These are phyloP conservation scores for Venturia effusa DNA, from an alignment of 2,329 filamentous ascomycete genomes.

Conservation along the genomic window DNA sequence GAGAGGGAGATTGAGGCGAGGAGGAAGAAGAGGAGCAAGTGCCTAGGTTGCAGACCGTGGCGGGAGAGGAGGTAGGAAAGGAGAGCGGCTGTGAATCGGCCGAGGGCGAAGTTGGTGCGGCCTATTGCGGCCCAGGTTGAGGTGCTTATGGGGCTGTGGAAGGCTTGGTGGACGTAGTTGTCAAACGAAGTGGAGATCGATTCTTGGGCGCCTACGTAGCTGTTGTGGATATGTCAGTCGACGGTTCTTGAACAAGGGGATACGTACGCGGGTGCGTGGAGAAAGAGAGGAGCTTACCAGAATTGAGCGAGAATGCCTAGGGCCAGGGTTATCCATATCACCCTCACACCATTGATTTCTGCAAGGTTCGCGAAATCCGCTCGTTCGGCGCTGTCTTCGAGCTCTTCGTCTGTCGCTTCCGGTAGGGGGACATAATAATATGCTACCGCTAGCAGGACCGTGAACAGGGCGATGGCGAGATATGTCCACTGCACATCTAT, in stretches of 20 bases:
- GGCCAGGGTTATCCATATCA: conserved; percentile 46
- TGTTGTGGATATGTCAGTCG: neutral
- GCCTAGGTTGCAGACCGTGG: conserved; percentile 40
- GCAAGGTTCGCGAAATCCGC: conserved; percentile 38
- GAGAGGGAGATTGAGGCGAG: conserved; percentile 41
- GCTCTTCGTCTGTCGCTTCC: conserved; percentile 49
- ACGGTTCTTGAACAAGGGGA: no score
- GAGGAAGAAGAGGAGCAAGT: conserved; percentile 44
- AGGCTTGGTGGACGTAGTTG: conserved; percentile 25
- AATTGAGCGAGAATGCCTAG: conserved; percentile 45
- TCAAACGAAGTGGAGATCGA: conserved; percentile 39
- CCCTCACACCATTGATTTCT: conserved; percentile 21
- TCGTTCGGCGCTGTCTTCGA: conserved; percentile 44
- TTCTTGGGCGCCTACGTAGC: conserved; percentile 51
- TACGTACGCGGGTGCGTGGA: no score
- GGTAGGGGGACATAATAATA: conserved; percentile 53
- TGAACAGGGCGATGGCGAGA: conserved; percentile 51
- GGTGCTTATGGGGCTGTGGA: conserved; percentile 13
- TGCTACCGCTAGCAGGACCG: conserved; percentile 44
- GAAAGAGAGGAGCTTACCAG: conserved; percentile 22
- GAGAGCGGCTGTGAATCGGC: conserved; percentile 46
- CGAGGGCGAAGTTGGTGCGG: conserved; percentile 47
- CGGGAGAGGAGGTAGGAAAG: conserved; percentile 32
- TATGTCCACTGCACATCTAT: conserved; percentile 56
- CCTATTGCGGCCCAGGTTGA: conserved; percentile 32